These are phyloP conservation scores for Heterobasidion occidentale DNA, from an alignment of 1,284 basidiomycete species.

Conservation along the genomic window DNA sequence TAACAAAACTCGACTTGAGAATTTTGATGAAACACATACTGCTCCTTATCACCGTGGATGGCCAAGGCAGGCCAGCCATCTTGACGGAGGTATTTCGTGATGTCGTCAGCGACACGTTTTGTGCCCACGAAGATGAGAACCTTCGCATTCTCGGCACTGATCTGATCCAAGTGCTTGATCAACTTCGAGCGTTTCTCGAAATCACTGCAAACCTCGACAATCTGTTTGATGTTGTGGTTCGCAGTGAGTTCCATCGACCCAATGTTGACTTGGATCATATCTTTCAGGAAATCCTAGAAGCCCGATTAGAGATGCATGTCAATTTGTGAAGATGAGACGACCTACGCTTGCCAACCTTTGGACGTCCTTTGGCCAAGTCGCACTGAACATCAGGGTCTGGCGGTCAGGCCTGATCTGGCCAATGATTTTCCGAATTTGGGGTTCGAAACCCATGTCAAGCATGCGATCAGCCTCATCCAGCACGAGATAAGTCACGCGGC, in stretches of 20 bases:
- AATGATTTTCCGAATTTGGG: slow-evolving; percentile 98
- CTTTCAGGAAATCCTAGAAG: slow-evolving; percentile 82
- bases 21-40: slow-evolving; percentile 45
- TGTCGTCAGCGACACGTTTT: slow-evolving; percentile 96
- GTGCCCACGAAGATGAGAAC: slow-evolving; percentile 98
- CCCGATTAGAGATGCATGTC: slow-evolving; percentile 4
- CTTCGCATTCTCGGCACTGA: slow-evolving; percentile 95
- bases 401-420: slow-evolving; percentile 94
- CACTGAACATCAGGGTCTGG: slow-evolving; percentile 96
- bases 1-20: slow-evolving; percentile 3
- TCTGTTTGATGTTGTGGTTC: slow-evolving; percentile 96
- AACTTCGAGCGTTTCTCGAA: slow-evolving; percentile 97
- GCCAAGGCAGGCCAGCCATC: slow-evolving; percentile 99
- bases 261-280: slow-evolving; percentile 98
- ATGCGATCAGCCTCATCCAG: slow-evolving; percentile 99
- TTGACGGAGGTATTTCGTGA: slow-evolving; percentile 94
- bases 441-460: slow-evolving; percentile 99
- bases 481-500: slow-evolving; percentile 94
- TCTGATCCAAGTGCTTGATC: slow-evolving; percentile 95
- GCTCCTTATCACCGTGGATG: slow-evolving; percentile 98
- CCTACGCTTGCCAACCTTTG: slow-evolving; percentile 86
- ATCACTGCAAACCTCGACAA: slow-evolving; percentile 95
- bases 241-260: slow-evolving; percentile 98
- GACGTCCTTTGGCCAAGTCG: slow-evolving; percentile 99
- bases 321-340: neutral